Evolutionary conservation across 2,329 filamentous ascomycete genomes (phyloP).

Genomic region (Pseudopyricularia javanii): DNA sequence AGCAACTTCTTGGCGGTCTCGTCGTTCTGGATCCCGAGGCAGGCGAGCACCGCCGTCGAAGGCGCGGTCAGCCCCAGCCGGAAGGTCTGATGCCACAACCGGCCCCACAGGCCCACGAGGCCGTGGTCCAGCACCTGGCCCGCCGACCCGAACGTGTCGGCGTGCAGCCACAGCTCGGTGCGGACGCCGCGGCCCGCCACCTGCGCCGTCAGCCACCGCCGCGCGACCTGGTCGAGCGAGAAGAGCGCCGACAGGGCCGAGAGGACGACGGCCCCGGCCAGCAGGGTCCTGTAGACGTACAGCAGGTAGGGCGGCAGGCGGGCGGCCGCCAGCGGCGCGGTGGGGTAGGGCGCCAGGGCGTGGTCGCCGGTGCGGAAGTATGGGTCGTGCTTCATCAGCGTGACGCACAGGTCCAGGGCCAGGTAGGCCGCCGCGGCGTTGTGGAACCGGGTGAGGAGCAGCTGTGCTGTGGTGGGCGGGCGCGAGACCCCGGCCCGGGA

Average conservation of each 20-base stretch:
- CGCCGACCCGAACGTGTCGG: constrained; percentile 43
- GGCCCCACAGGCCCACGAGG: constrained; percentile 70
- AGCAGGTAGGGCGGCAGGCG: constrained; percentile 27
- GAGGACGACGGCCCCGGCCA: constrained; percentile 45
- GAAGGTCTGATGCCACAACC: constrained; percentile 87
- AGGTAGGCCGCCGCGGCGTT: constrained; percentile 48
- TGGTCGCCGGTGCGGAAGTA: constrained; percentile 53
- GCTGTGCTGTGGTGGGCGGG: constrained; percentile 25
- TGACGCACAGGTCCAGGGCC: constrained; percentile 56
- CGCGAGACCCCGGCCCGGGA: constrained; percentile 34
- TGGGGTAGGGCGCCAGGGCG: constrained; percentile 24
- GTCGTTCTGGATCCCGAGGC: constrained; percentile 17
- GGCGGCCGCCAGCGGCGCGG: constrained; percentile 20
- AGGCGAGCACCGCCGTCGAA: constrained; percentile 28
- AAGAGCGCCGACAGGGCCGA: constrained; percentile 50
- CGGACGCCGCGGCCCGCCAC: constrained; percentile 35
- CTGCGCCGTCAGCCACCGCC: constrained; percentile 41
- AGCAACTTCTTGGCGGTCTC: constrained; percentile 13
- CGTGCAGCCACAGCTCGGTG: constrained; percentile 37
- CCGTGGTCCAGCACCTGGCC: constrained; percentile 52
- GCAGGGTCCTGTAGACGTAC: constrained; percentile 39
- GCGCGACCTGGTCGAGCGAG: constrained; percentile 22
- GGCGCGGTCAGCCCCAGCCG: constrained; percentile 59
- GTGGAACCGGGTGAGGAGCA: constrained; percentile 31
- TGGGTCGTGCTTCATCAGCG: constrained; percentile 60